These are phyloP conservation scores for Lycium barbarum DNA, from an alignment of 257 asterid genomes.

Conservation along the genomic window DNA sequence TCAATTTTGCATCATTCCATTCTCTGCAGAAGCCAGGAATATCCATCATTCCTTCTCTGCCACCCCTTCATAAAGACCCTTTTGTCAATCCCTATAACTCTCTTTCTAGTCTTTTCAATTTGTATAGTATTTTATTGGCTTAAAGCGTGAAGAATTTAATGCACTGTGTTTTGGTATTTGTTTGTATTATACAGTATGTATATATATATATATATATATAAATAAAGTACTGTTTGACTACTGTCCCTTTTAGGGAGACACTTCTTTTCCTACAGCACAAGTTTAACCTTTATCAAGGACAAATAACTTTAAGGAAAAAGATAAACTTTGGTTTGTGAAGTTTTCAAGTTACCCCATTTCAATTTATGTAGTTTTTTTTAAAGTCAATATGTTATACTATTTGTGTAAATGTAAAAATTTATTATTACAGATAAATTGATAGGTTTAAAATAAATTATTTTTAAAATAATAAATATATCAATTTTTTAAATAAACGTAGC, in stretches of 20 bases:
- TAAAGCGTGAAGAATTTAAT: not conserved
- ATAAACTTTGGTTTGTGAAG: too few species aligned
- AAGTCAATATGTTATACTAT: too few species aligned
- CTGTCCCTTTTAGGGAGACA: not conserved
- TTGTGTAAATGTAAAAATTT: too few species aligned
- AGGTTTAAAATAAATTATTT: too few species aligned
- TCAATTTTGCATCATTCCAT: slow-evolving; percentile 41
- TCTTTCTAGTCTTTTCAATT: slow-evolving; percentile 4
- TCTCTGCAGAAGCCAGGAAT: slow-evolving; percentile 36
- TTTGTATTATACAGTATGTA: not conserved
- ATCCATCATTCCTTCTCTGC: slow-evolving; percentile 41
- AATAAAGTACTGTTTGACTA: not conserved
- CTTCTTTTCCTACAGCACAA: not conserved
- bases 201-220: not conserved
- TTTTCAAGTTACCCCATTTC: too few species aligned
- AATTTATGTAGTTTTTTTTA: too few species aligned
- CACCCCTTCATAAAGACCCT: too few species aligned
- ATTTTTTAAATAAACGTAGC: too few species aligned
- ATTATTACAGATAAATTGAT: too few species aligned
- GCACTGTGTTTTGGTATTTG: not conserved
- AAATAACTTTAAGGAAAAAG: too few species aligned
- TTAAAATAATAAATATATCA: too few species aligned
- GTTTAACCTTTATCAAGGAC: not conserved
- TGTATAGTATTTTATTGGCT: not conserved
- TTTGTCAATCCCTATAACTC: slow-evolving; percentile 32